Base-by-base conservation (phyloP, 345 rosid species). In the Nephelium lappaceum region DNA sequence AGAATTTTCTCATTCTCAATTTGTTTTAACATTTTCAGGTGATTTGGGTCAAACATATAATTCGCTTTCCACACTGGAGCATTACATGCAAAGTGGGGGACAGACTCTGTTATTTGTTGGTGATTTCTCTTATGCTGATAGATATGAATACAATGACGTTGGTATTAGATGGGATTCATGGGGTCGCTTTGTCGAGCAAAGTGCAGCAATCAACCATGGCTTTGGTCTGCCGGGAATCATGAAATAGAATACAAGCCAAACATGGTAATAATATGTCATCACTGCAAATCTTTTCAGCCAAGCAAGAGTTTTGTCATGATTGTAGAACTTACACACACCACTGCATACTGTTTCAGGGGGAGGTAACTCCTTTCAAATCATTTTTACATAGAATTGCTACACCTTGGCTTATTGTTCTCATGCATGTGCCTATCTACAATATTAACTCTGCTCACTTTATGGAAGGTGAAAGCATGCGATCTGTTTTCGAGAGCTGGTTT, bases 391-490 rank as follows among this genome's bases (percentile, higher is more conserved):
- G 91, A 75, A 85, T 83, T 62, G 82, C 85, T 15, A 90, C 91
- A 18, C 91, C 93, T 1, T 89, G 93, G 93, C 85, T 88, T 67
- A 85, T 89, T 71, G 83, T 89, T 62, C 74, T 89, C 23, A 70
- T 89, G 91, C 93, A 88, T 62, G 80, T 83, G 18, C 91, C 93
- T 10, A 23, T 83, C 69, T 90, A 88, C 85, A 88, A 75, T 21
- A 85, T 86, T 72, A 86, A 88, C 79, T 53, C 60, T 42, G 88
- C 81, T 36, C 90, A 90, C 81, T 88, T 76, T 72, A 88, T 88
- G 89, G 93, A 86, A 66, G 91, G 93, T 36, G 93, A 90, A 78
- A 73, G 90, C 55, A 88, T 90, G 91, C 84, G 88, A 65, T 78
- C 83, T 27, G 90, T 80, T 24, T 90, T 81, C 10, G 91, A 90